These are phyloP conservation scores for Salix koriyanagi DNA, from an alignment of 345 rosid species.

Conservation along the genomic window DNA sequence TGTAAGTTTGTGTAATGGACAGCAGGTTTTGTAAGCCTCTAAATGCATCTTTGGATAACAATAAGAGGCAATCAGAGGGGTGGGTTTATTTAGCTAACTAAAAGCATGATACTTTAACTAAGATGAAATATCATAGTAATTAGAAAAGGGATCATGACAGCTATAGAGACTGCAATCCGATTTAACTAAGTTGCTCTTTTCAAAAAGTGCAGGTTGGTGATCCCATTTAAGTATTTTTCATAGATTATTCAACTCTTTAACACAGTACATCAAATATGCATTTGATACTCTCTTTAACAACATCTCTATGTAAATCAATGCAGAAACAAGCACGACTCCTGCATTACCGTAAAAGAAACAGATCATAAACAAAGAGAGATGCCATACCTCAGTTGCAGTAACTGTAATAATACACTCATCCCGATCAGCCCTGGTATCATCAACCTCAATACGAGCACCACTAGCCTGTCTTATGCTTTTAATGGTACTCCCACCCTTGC, in stretches of 20 bases:
- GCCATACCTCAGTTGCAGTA: constrained; percentile 60
- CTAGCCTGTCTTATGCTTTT: constrained; percentile 85
- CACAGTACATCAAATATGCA: background rate
- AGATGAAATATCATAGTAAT: no score
- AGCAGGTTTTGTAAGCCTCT: no score
- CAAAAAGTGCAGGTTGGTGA: background rate
- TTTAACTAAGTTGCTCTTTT: background rate
- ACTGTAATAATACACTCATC: constrained; percentile 70
- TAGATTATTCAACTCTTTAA: background rate
- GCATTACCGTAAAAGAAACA: background rate
- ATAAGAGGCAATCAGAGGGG: no score
- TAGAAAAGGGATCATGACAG: no score
- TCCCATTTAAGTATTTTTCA: background rate
- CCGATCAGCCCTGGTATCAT: constrained; percentile 64
- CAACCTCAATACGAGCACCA: constrained; percentile 82
- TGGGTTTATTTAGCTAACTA: no score
- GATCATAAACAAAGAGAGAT: background rate
- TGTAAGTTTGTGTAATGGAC: no score
- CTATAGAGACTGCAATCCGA: background rate
- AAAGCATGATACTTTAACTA: no score
- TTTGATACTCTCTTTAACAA: background rate
- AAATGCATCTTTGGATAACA: no score
- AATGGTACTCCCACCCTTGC: constrained; percentile 86
- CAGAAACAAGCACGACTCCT: background rate
- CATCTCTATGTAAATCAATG: background rate